These are phyloP conservation scores for Pseudogymnoascus sp. DNA, from an alignment of 2,329 filamentous ascomycete genomes.

Conservation along the genomic window DNA sequence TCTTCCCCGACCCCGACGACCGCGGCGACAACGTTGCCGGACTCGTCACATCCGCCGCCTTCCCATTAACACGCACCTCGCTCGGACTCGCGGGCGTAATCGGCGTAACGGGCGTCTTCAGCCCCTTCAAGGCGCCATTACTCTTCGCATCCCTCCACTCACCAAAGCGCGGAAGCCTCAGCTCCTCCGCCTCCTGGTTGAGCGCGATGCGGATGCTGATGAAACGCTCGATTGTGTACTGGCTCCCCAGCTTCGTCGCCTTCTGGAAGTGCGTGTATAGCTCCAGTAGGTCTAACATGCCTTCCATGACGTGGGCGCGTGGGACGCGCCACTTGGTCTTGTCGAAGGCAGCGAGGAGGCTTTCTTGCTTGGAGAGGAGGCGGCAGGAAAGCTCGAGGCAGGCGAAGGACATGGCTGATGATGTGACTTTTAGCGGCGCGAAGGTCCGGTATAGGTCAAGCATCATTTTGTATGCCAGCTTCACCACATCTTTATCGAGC, in stretches of 20 bases:
- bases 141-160: constrained; percentile 42
- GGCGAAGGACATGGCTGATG: constrained; percentile 75
- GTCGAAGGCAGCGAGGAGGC: constrained; percentile 20
- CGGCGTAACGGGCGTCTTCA: constrained; percentile 29
- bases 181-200: constrained; percentile 69
- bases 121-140: constrained; percentile 28
- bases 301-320: constrained; percentile 56
- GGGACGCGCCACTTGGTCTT: constrained; percentile 38
- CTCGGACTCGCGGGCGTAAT: constrained; percentile 29
- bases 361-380: constrained; percentile 50
- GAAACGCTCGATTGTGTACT: constrained; percentile 68
- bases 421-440: constrained; percentile 81
- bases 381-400: constrained; percentile 73
- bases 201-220: constrained; percentile 80
- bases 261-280: constrained; percentile 80
- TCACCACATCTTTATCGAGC: constrained; percentile 49
- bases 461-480: constrained; percentile 70
- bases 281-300: constrained; percentile 82
- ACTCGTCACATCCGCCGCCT: constrained; percentile 21
- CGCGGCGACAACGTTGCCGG: constrained; percentile 27
- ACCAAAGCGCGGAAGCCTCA: constrained; percentile 55
- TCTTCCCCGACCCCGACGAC: constrained; percentile 24
- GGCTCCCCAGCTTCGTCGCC: constrained; percentile 64
- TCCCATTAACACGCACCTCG: constrained; percentile 25
- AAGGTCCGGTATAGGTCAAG: constrained; percentile 91